Base-by-base conservation (phyloP, 257 asterid genomes). In the Nicotiana noctiflora region DNA sequence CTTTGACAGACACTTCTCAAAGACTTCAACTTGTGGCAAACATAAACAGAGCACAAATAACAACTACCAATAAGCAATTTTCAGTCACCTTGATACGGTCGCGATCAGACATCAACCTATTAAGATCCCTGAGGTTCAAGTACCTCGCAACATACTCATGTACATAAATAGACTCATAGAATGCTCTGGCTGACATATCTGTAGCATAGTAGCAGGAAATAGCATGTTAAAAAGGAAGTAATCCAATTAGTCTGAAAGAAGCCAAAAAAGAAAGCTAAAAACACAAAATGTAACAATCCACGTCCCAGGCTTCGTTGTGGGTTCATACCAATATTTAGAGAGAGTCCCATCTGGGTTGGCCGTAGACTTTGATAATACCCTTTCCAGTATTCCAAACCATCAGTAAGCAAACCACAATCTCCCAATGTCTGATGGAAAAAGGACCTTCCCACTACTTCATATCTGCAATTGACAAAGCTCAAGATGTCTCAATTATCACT, bases 331-430 rank as follows among this genome's bases (percentile, higher is more conserved):
- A 95, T 88, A 34, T 95, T 95, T 0, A 95, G 85, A 0, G 99
- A 92, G 1, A 93, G 89, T 0, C 99, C 99, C 97, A 95, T 95
- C 83, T 95, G 99, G 5, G 97, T 89, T 8, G 97, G 98, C 2
- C 98, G 92, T 2, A 95, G 89, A 40, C 98, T 93, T 75, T 93
- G 98, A 67, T 92, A 95, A 76, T 87, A 95, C 0, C 99, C 98
- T 81, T 82, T 89, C 97, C 97, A 95, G 49, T 90, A 91, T 18
- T 89, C 87, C 1, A 93, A 10, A 6, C 99, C 97, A 70, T 87
- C 87, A 0, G 92, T 92, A 19, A 93, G 97, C 27, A 63, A 62
- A 12, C 93, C 98, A 1, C 0, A 0, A 0, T 0, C n/a, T 1
- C 93, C 98, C 84, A 93, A 77, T 0, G 2, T 0, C 0, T 86